phyloP scores from a whole-genome alignment of 2,329 filamentous ascomycete genomes.

The Aspergillus sp. region DNA sequence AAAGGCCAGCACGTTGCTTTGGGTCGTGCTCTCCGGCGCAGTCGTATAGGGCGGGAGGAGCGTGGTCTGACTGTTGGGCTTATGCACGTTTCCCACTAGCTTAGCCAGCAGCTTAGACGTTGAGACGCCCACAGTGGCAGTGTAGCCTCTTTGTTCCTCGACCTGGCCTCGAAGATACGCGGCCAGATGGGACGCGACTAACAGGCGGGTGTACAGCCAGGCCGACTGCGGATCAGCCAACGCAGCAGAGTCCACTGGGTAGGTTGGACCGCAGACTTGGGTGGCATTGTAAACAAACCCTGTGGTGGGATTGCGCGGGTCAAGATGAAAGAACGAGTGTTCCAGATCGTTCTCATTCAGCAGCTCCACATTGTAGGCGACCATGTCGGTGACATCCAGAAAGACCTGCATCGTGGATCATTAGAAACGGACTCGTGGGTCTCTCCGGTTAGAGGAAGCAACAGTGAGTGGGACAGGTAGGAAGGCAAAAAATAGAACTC shows the following conservation, averaged over 20 bases:
- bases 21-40: constrained; percentile 11
- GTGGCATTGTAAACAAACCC: constrained; percentile 80
- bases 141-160: constrained; percentile 76
- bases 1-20: constrained; percentile 62
- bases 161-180: constrained; percentile 68
- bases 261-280: constrained; percentile 62
- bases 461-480: not conserved
- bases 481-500: not conserved
- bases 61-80: constrained; percentile 84
- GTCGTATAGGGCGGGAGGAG: constrained; percentile 63
- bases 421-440: not conserved
- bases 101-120: constrained; percentile 87
- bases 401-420: constrained; percentile 50
- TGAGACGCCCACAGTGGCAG: constrained; percentile 80
- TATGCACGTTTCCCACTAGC: constrained; percentile 77
- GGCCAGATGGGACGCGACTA: constrained; percentile 79
- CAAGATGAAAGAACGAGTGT: constrained; percentile 77
- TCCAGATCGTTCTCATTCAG: constrained; percentile 64
- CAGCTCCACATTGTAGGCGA: constrained; percentile 74
- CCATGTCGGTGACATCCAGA: constrained; percentile 79
- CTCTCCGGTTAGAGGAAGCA: not conserved
- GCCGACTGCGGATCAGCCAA: constrained; percentile 9
- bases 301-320: constrained; percentile 67
- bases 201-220: constrained; percentile 57
- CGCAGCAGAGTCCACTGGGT: constrained; percentile 37